Conservation (phyloP, 352 stramenopile species). For the Globisporangium paddicum region DNA sequence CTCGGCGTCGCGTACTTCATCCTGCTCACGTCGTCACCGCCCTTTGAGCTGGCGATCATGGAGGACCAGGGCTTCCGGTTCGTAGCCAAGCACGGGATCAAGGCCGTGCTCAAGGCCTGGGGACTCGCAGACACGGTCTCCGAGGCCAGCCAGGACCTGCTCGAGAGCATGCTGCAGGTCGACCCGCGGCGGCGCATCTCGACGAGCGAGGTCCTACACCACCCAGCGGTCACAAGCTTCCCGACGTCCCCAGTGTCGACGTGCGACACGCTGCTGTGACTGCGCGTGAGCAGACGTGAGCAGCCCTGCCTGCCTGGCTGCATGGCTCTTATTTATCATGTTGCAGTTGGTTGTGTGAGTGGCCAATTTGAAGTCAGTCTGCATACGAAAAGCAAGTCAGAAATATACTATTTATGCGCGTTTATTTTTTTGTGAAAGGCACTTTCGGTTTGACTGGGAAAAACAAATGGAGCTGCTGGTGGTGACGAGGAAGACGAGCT, state of each 20-base stretch:
- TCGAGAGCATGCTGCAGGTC: constrained; percentile 70
- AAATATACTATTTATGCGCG: neutral
- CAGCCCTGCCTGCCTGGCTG: neutral
- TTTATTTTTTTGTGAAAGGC: neutral
- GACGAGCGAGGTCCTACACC: constrained; percentile 53
- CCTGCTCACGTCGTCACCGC: constrained; percentile 89
- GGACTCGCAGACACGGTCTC: constrained; percentile 35
- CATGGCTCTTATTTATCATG: constrained; percentile 9
- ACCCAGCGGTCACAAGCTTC: constrained; percentile 40
- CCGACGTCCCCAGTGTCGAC: constrained; percentile 9
- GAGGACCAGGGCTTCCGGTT: constrained; percentile 88
- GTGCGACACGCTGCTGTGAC: constrained; percentile 2
- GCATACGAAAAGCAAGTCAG: constrained; percentile 1
- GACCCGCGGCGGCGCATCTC: constrained; percentile 53
- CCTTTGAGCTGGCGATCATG: constrained; percentile 85
- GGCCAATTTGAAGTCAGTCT: neutral
- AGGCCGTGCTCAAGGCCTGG: constrained; percentile 72
- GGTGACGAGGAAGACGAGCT: constrained; percentile 9
- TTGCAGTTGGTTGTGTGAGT: neutral
- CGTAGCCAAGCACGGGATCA: constrained; percentile 68
- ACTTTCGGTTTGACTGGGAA: neutral
- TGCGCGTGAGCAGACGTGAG: neutral
- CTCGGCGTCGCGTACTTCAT: constrained; percentile 93
- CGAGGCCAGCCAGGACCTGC: constrained; percentile 53
- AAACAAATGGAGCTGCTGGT: constrained; percentile 12